Base-by-base conservation (phyloP, 2,329 filamentous ascomycete genomes). In the Venturia effusa region DNA sequence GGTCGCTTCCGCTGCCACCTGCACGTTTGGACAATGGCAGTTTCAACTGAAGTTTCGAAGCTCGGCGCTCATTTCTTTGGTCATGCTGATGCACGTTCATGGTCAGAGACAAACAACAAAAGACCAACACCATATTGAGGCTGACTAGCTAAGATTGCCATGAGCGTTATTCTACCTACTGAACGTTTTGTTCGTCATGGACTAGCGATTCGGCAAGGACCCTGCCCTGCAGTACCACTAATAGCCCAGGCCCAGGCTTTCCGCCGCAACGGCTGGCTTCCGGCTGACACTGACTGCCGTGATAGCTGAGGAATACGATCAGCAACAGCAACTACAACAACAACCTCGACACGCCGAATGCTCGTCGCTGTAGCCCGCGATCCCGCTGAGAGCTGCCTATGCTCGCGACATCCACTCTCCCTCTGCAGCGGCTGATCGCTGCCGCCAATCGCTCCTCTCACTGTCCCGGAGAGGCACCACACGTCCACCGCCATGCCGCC, bases 31-130 rank as follows among this genome's bases (percentile, higher is more conserved):
- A 54, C 24, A 10, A 11, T 32, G 4, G 13, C 32, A n/a, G 51
- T 55, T 55, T 55, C 51, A 55, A n/a, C n/a, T n/a, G n/a, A n/a
- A 34, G 22, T 55, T 55, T 55, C 51, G 51, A 55, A 10, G 51
- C 51, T 55, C 27, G 51, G 51, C 51, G 30, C 15, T 34, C 51
- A 10, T 55, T 1, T 55, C 51, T 13, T n/a, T 19, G 13, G 19
- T 15, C 30, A n/a, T n/a, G n/a, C n/a, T n/a, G 17, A 55, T 3
- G 19, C 27, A 4, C 5, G 24, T 30, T 22, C n/a, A 32, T 22
- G 48, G 27, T 13, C 24, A 45, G 43, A 22, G 19, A 24, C 19
- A 7, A 6, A 8, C 43, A 24, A n/a, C 8, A n/a, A 24, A 45
- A 22, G 19, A 45, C n/a, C 17, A 43, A 43, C 15, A 45, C 48